phyloP scores from a whole-genome alignment of 768 basidiomycete species.

The Leucogyrophana mollusca region DNA sequence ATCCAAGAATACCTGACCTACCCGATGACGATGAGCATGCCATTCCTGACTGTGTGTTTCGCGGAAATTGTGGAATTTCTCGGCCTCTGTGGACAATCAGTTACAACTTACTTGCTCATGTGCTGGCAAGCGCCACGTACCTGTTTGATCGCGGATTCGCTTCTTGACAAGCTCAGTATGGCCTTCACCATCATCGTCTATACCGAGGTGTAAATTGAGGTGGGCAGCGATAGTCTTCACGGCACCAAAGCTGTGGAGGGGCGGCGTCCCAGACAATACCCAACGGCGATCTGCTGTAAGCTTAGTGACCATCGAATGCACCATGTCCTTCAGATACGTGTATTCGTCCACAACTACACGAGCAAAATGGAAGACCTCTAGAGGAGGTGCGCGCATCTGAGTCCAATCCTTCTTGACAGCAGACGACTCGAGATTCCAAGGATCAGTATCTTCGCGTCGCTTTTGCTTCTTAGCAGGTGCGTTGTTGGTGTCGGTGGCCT shows the following conservation, averaged over 20 bases:
- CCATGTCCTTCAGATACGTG: conserved; percentile 83
- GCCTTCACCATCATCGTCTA: conserved; percentile 86
- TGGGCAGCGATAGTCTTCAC: conserved; percentile 90
- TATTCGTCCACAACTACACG: conserved; percentile 93
- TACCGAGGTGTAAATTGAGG: conserved; percentile 86
- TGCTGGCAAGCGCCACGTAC: conserved; percentile 35
- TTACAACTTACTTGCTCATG: conserved; percentile 14
- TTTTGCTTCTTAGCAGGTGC: conserved; percentile 55
- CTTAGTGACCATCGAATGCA: conserved; percentile 74
- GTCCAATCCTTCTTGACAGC: conserved; percentile 73
- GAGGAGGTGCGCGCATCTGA: conserved; percentile 75
- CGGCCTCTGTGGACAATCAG: conserved; percentile 55
- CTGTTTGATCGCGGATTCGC: conserved; percentile 80
- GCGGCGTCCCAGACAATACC: conserved; percentile 97
- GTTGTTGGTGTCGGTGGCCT: conserved; percentile 31
- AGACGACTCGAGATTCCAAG: conserved; percentile 70
- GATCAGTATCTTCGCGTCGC: conserved; percentile 62
- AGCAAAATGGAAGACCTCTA: conserved; percentile 92
- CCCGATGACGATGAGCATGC: conserved; percentile 82
- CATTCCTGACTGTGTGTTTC: conserved; percentile 91
- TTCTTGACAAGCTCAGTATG: conserved; percentile 75
- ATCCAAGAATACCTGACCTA: conserved; percentile 82
- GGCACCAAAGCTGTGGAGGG: conserved; percentile 86
- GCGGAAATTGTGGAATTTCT: conserved; percentile 95
- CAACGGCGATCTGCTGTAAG: conserved; percentile 80